A percentile compares a stretch with the other conserved stretches of the same genome.
Conservation (phyloP, 805 yeast species). For the Wickerhamomyces xylosicus region DNA sequence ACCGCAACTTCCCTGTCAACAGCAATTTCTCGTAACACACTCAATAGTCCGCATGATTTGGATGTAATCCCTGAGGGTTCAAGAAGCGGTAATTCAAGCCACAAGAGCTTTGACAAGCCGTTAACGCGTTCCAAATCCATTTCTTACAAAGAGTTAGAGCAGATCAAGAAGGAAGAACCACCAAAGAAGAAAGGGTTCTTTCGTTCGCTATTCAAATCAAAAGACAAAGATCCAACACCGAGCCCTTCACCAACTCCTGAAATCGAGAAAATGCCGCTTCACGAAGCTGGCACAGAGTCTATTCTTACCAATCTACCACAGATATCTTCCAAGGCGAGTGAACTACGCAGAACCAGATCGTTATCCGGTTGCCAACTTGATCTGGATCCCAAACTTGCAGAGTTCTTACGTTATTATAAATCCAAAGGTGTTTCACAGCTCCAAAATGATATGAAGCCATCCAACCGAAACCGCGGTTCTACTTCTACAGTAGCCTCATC, state of each 20-base stretch:
- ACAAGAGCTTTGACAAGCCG: not conserved
- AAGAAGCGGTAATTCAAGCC: not conserved
- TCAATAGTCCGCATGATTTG: too few relatives aligned
- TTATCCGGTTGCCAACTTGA: conserved; percentile 5
- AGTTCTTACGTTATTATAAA: conserved; percentile 32
- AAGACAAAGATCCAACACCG: conserved; percentile 9
- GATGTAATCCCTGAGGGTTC: not conserved
- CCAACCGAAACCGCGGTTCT: conserved; percentile 1
- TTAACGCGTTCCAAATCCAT: not conserved
- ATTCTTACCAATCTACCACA: conserved; percentile 1
- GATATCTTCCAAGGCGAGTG: not conserved
- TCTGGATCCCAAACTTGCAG: conserved; percentile 37
- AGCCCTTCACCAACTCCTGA: conserved; percentile 4
- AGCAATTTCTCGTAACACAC: conserved; percentile 3
- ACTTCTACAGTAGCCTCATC: conserved; percentile 4
- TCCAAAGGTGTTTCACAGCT: conserved; percentile 16
- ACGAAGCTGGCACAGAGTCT: conserved; percentile 6
- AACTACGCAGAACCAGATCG: not conserved
- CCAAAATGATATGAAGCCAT: conserved; percentile 9
- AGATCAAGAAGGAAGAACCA: conserved; percentile 16
- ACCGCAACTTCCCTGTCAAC: conserved; percentile 2
- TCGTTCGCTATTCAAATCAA: conserved; percentile 23
- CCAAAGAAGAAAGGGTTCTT: conserved; percentile 26
- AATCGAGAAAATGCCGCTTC: not conserved
- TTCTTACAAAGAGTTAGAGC: conserved; percentile 1